These are phyloP conservation scores for Dendrobium catenatum DNA, from an alignment of 106 monocot species.

Conservation along the genomic window DNA sequence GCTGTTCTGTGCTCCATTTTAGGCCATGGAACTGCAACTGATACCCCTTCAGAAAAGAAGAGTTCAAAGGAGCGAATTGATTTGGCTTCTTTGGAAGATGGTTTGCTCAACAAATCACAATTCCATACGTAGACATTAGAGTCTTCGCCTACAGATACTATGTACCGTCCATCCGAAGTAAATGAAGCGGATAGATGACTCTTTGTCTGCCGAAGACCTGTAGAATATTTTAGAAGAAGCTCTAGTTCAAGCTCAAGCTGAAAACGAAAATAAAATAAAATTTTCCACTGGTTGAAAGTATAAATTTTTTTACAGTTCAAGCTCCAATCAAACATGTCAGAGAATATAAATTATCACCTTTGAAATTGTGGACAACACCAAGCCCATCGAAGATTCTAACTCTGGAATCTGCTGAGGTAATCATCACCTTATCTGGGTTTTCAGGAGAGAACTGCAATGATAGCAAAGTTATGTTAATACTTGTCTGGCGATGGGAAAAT, in stretches of 20 bases:
- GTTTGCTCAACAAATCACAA: conserved; percentile 14
- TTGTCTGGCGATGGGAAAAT: not conserved
- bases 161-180: conserved; percentile 69
- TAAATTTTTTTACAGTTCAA: too few species aligned
- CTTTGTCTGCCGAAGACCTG: conserved; percentile 59
- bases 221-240: not conserved
- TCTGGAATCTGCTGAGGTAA: conserved; percentile 60
- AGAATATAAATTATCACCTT: conserved; percentile 31
- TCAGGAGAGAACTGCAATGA: conserved; percentile 45
- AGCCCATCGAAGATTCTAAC: conserved; percentile 53
- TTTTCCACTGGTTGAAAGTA: too few species aligned
- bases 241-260: not conserved
- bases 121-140: conserved; percentile 78
- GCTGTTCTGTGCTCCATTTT: conserved; percentile 17
- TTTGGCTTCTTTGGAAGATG: conserved; percentile 20
- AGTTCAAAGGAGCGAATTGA: conserved; percentile 46
- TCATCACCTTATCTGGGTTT: conserved; percentile 51
- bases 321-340: too few species aligned
- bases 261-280: too few species aligned
- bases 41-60: conserved; percentile 59
- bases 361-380: conserved; percentile 52
- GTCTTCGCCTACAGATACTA: conserved; percentile 65
- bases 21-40: conserved; percentile 58
- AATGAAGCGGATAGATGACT: conserved; percentile 57
- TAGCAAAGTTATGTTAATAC: not conserved